Conservation (phyloP, 78 protist species). For the Dictyostelium capitatum region DNA sequence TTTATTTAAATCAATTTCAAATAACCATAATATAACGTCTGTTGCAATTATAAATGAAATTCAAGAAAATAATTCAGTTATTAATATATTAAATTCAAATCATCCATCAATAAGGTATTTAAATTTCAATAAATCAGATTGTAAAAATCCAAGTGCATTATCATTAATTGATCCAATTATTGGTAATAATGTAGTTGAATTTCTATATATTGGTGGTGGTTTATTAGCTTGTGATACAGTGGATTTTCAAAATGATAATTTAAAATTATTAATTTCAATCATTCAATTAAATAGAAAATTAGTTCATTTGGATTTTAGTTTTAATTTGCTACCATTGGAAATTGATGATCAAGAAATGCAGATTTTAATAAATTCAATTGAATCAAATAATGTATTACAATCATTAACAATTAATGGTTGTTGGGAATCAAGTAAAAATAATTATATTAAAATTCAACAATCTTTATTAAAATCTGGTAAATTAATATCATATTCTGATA, state of each 20-base stretch:
- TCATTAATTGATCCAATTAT: neutral
- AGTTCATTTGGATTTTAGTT: slow-evolving; percentile 5
- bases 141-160: neutral
- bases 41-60: neutral
- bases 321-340: neutral
- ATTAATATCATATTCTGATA: neutral
- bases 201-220: neutral
- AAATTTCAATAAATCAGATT: slow-evolving; percentile 4
- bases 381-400: neutral
- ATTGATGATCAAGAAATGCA: neutral
- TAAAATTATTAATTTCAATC: neutral
- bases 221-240: neutral
- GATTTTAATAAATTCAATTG: neutral
- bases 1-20: neutral
- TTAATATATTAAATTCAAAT: neutral
- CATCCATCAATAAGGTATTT: slow-evolving; percentile 2
- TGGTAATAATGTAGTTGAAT: neutral
- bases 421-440: neutral
- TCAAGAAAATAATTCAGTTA: neutral
- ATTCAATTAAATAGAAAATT: neutral
- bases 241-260: neutral
- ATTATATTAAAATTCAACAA: neutral
- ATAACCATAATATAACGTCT: neutral
- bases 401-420: neutral
- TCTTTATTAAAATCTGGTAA: neutral